Evolutionary conservation across 2,329 filamentous ascomycete species (phyloP).

Genomic region (Paecilomyces sp.): DNA sequence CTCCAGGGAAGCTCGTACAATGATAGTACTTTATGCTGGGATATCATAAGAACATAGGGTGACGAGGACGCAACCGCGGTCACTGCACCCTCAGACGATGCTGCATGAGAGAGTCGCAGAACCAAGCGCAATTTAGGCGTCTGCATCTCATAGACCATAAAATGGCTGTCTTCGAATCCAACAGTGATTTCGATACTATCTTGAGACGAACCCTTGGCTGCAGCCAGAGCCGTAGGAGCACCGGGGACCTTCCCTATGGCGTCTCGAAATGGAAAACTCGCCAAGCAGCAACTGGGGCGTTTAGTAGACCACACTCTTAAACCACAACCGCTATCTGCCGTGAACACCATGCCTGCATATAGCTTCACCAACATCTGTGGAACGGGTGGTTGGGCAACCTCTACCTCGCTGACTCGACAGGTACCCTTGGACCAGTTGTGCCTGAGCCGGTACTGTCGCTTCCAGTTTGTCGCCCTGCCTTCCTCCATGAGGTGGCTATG

Average conservation of each 20-base stretch:
- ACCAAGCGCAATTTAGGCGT: conserved; percentile 38
- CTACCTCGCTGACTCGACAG: conserved; percentile 72
- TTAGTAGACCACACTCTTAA: conserved; percentile 73
- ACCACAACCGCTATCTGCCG: conserved; percentile 62
- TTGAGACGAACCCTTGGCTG: conserved; percentile 38
- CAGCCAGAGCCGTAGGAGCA: conserved; percentile 49
- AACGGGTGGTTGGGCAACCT: conserved; percentile 49
- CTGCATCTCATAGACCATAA: conserved; percentile 61
- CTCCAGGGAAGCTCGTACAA: conserved; percentile 57
- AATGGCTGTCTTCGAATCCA: conserved; percentile 66
- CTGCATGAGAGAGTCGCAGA: conserved; percentile 51
- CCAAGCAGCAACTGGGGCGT: conserved; percentile 52
- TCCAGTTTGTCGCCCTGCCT: conserved; percentile 63
- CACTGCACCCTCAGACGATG: conserved; percentile 58
- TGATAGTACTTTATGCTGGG: conserved; percentile 64
- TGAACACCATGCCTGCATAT: conserved; percentile 68
- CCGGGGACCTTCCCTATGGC: conserved; percentile 47
- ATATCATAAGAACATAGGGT: conserved; percentile 75
- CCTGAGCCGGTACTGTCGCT: conserved; percentile 75
- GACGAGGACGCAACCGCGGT: conserved; percentile 63
- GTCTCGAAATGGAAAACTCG: conserved; percentile 30
- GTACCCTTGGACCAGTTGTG: conserved; percentile 86
- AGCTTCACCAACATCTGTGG: conserved; percentile 67
- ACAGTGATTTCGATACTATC: conserved; percentile 54
- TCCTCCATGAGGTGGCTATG: conserved; percentile 50